Percentiles rank a stretch among this genome's conserved stretches.
Conservation (phyloP, 192 early-diverging fungal species). For the Backusella macrospora region DNA sequence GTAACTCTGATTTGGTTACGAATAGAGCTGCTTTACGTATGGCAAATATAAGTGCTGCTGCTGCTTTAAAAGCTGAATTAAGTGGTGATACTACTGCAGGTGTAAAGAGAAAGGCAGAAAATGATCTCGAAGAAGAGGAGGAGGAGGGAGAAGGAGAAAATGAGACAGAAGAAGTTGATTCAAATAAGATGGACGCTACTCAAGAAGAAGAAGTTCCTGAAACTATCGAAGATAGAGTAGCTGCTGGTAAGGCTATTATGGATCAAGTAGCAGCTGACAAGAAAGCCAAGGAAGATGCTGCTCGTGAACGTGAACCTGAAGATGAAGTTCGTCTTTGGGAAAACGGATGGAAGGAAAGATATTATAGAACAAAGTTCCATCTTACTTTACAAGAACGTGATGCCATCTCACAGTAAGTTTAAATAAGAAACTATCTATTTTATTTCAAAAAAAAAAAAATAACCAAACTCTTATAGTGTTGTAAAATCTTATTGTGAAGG, state of each 20-base stretch:
- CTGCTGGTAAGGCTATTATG: slow-evolving; percentile 43
- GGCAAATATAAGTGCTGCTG: slow-evolving; percentile 61
- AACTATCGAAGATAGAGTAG: slow-evolving; percentile 42
- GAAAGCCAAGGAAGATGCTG: slow-evolving; percentile 61
- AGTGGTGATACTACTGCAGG: slow-evolving; percentile 34
- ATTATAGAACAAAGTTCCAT: slow-evolving; percentile 70
- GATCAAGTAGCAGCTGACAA: slow-evolving; percentile 48
- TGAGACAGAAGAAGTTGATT: slow-evolving; percentile 22
- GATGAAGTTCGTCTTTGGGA: slow-evolving; percentile 71
- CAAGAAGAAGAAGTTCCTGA: slow-evolving; percentile 45
- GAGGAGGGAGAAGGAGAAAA: slow-evolving; percentile 28
- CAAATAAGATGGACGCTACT: slow-evolving; percentile 32
- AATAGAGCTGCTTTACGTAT: slow-evolving; percentile 42
- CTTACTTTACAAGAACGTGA: slow-evolving; percentile 61
- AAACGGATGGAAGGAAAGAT: slow-evolving; percentile 73
- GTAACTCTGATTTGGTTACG: slow-evolving; percentile 52
- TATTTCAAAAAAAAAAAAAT: too few species aligned
- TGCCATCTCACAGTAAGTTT: slow-evolving; percentile 56
- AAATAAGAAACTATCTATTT: neutral
- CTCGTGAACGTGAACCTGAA: slow-evolving; percentile 60
- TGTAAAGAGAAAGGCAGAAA: slow-evolving; percentile 52
- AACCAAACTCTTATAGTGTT: slow-evolving; percentile 41
- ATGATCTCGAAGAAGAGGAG: slow-evolving; percentile 43
- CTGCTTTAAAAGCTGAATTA: slow-evolving; percentile 67
- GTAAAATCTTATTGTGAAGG: slow-evolving; percentile 90